These are phyloP conservation scores for Colletotrichum navitas DNA, from an alignment of 2,329 filamentous ascomycete genomes.

Conservation along the genomic window DNA sequence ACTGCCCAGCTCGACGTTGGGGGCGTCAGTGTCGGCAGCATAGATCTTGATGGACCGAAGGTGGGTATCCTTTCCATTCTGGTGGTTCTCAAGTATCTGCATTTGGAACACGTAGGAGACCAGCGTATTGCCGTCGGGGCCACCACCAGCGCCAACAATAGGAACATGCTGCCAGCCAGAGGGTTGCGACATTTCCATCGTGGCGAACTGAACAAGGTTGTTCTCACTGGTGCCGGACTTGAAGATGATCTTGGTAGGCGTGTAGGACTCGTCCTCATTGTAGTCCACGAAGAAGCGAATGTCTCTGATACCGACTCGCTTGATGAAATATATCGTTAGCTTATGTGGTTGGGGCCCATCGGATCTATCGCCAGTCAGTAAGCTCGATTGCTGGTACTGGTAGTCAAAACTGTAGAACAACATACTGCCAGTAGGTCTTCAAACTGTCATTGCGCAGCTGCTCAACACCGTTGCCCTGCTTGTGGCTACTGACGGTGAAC, in stretches of 20 bases:
- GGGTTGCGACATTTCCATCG: constrained; percentile 82
- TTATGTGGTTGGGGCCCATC: constrained; percentile 87
- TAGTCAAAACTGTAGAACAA: constrained; percentile 49
- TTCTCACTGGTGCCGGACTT: constrained; percentile 92
- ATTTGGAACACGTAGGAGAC: constrained; percentile 92
- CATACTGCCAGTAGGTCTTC: constrained; percentile 82
- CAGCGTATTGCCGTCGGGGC: constrained; percentile 78
- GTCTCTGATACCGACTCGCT: constrained; percentile 81
- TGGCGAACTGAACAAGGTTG: constrained; percentile 88
- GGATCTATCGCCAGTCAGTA: constrained; percentile 63
- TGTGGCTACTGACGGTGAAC: constrained; percentile 85
- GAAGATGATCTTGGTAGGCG: constrained; percentile 91
- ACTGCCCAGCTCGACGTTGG: constrained; percentile 50
- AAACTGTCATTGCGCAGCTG: constrained; percentile 82
- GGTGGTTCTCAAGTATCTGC: constrained; percentile 93
- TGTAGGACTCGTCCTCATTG: constrained; percentile 94
- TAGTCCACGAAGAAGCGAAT: constrained; percentile 93
- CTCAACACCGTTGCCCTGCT: constrained; percentile 83
- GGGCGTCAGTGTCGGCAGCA: constrained; percentile 65
- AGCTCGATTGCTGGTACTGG: not conserved
- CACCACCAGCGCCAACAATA: constrained; percentile 65
- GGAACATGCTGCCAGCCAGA: constrained; percentile 93
- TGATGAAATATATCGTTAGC: constrained; percentile 88
- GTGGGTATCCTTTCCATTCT: constrained; percentile 99
- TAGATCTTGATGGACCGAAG: constrained; percentile 92